Conservation (phyloP, 805 yeast species). For the Gaillardinia entomophila region DNA sequence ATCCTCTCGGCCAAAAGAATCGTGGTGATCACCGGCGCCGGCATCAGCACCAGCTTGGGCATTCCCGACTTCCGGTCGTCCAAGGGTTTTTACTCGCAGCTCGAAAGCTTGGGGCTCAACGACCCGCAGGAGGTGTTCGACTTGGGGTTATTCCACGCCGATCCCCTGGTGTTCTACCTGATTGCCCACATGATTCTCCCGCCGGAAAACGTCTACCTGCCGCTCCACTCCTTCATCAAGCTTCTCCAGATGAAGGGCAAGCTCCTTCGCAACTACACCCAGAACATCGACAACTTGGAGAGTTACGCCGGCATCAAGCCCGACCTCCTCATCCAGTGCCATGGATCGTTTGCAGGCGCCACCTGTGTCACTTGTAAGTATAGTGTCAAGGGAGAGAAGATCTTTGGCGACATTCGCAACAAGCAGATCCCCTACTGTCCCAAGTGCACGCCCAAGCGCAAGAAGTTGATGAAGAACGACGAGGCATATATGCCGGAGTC, state of each 20-base stretch:
- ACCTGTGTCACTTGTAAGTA: conserved; percentile 74
- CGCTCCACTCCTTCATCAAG: conserved; percentile 76
- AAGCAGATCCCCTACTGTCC: conserved; percentile 71
- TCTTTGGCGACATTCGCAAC: conserved; percentile 54
- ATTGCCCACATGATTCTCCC: conserved; percentile 84
- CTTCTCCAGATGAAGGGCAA: conserved; percentile 71
- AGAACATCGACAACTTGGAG: conserved; percentile 85
- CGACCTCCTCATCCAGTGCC: conserved; percentile 78
- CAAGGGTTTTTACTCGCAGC: conserved; percentile 73
- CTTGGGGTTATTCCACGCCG: conserved; percentile 59
- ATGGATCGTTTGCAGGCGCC: conserved; percentile 88
- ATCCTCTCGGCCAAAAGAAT: conserved; percentile 46
- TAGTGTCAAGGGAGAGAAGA: conserved; percentile 57
- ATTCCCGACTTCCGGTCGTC: conserved; percentile 91
- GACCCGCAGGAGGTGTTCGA: conserved; percentile 94
- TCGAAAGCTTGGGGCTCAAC: conserved; percentile 60
- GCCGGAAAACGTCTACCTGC: conserved; percentile 59
- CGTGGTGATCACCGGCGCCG: conserved; percentile 85
- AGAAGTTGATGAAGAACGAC: conserved; percentile 18
- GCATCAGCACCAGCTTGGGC: conserved; percentile 84
- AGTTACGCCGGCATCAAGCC: conserved; percentile 66
- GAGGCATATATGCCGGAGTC: conserved; percentile 38
- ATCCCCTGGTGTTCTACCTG: conserved; percentile 79
- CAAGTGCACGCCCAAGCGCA: conserved; percentile 45
- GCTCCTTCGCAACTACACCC: conserved; percentile 79